These are phyloP conservation scores for Ocimum tenuiflorum DNA, from an alignment of 257 asterid species.

Conservation along the genomic window DNA sequence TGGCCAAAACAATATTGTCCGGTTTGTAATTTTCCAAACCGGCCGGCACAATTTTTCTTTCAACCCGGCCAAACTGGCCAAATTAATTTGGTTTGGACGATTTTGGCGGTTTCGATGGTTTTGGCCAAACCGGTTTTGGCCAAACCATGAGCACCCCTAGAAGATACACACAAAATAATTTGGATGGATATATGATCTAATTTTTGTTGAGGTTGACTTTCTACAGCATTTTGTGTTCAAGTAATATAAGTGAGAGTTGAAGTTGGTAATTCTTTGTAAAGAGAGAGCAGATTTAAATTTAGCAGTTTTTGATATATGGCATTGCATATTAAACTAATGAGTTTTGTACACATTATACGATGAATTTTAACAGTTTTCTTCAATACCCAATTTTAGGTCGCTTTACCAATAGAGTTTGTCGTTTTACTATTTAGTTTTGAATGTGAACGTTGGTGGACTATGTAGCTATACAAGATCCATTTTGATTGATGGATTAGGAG, in stretches of 20 bases:
- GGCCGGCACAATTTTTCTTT: too few species aligned
- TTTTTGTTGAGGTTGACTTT: neutral
- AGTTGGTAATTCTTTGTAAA: neutral
- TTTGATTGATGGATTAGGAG: too few species aligned
- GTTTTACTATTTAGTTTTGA: too few species aligned
- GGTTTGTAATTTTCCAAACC: too few species aligned
- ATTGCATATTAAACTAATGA: neutral
- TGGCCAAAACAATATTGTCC: too few species aligned
- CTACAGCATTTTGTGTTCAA: neutral
- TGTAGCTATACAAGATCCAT: too few species aligned
- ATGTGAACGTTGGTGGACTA: too few species aligned
- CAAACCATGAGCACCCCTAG: neutral
- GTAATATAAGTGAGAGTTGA: neutral
- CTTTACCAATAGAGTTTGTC: neutral
- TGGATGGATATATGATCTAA: neutral
- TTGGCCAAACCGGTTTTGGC: too few species aligned
- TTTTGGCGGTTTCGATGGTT: too few species aligned
- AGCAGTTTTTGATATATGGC: neutral
- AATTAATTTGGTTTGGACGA: too few species aligned
- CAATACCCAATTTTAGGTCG: neutral
- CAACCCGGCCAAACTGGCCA: too few species aligned
- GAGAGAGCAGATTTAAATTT: too few species aligned
- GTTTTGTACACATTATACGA: neutral
- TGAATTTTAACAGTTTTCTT: neutral
- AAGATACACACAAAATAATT: neutral